These are phyloP conservation scores for Carallia pectinifolia DNA, from an alignment of 345 rosid genomes.

Conservation along the genomic window DNA sequence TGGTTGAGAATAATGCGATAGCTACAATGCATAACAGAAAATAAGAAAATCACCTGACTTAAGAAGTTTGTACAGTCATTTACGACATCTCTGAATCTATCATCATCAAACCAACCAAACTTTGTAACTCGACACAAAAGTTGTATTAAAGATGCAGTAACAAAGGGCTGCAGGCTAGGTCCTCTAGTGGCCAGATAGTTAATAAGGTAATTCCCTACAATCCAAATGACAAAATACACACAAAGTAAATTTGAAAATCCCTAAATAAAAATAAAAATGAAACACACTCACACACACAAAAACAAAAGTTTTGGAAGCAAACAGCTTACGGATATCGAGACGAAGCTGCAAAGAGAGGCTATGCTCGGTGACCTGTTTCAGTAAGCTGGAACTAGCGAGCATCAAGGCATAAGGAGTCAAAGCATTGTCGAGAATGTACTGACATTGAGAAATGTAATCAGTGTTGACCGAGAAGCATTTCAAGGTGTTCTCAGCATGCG, in stretches of 20 bases:
- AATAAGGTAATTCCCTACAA: constrained; percentile 69
- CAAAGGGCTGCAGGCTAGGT: constrained; percentile 80
- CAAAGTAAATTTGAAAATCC: constrained; percentile 6
- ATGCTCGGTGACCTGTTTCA: constrained; percentile 96
- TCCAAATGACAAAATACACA: neutral
- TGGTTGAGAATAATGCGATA: neutral
- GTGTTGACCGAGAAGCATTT: constrained; percentile 86
- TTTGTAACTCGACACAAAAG: constrained; percentile 90
- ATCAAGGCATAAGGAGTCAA: constrained; percentile 92
- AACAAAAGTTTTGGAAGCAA: neutral
- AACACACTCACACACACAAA: neutral
- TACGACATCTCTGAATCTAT: constrained; percentile 80
- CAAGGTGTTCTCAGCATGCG: constrained; percentile 88
- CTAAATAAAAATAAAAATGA: constrained; percentile 1
- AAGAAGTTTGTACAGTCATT: constrained; percentile 81
- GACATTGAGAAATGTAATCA: constrained; percentile 92
- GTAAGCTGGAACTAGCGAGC: constrained; percentile 97
- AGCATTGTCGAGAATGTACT: constrained; percentile 95
- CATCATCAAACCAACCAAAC: constrained; percentile 99
- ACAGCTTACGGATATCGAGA: constrained; percentile 71
- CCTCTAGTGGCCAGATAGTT: constrained; percentile 93
- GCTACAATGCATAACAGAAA: neutral
- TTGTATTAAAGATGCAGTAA: constrained; percentile 80
- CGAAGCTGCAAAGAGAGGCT: constrained; percentile 82
- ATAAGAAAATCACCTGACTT: constrained; percentile 58